Conservation (phyloP, 2,329 filamentous ascomycete genomes). For the Hymenoscyphus fraxineus region DNA sequence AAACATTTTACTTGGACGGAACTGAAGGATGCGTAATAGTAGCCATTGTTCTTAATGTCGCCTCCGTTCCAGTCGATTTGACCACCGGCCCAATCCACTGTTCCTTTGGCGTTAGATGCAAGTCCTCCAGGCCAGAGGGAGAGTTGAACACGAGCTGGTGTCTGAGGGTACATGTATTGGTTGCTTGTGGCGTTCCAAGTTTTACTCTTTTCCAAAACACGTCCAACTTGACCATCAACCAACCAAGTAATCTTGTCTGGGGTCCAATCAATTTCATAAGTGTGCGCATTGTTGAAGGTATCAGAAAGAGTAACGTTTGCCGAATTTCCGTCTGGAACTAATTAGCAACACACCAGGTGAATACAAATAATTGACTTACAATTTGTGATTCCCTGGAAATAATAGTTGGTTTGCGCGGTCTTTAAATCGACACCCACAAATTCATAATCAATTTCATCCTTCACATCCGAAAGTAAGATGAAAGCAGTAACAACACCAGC, state of each 20-base stretch:
- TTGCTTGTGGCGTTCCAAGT: constrained; percentile 85
- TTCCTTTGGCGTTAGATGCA: constrained; percentile 73
- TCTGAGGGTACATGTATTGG: constrained; percentile 86
- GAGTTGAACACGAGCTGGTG: constrained; percentile 83
- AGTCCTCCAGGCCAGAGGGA: constrained; percentile 95
- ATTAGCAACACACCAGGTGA: constrained; percentile 16
- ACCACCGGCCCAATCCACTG: constrained; percentile 88
- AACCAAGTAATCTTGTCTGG: constrained; percentile 83
- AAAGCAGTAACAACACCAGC: constrained; percentile 94
- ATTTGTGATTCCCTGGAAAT: constrained; percentile 88
- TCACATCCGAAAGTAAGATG: constrained; percentile 90
- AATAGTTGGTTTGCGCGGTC: constrained; percentile 89
- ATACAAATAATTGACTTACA: constrained; percentile 57
- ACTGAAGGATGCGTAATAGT: constrained; percentile 80
- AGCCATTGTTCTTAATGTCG: constrained; percentile 78
- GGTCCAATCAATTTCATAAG: constrained; percentile 91
- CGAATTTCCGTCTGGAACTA: constrained; percentile 65
- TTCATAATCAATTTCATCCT: constrained; percentile 98
- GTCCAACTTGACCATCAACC: constrained; percentile 74
- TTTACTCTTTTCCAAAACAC: constrained; percentile 68
- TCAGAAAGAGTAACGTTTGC: constrained; percentile 65
- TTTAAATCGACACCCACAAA: constrained; percentile 78
- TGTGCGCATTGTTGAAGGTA: constrained; percentile 76
- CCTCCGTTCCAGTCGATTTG: constrained; percentile 77
- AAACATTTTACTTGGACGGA: constrained; percentile 85